Evolutionary conservation across 78 protist genomes (phyloP).

Genomic region (Diacronema lutheri): DNA sequence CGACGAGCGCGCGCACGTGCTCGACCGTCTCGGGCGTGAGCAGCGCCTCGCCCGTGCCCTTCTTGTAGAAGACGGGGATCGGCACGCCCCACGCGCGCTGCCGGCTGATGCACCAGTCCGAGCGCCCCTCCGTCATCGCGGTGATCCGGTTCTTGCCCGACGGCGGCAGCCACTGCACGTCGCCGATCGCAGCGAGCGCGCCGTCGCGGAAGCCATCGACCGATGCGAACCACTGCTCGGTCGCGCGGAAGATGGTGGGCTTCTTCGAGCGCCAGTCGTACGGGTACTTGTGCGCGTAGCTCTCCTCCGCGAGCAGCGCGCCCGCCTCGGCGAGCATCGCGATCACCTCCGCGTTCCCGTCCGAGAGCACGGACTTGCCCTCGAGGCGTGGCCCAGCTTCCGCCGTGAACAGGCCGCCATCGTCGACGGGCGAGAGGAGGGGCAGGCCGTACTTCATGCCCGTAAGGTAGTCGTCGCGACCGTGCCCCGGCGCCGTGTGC

Average conservation of each 20-base stretch:
- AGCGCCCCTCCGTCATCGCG: slow-evolving; percentile 62
- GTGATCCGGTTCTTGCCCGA: slow-evolving; percentile 31
- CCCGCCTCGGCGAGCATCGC: neutral
- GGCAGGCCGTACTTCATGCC: slow-evolving; percentile 36
- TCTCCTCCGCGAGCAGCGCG: slow-evolving; percentile 22
- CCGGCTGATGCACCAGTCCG: slow-evolving; percentile 90
- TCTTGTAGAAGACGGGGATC: slow-evolving; percentile 83
- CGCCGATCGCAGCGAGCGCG: slow-evolving; percentile 6
- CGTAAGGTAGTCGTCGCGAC: slow-evolving; percentile 66
- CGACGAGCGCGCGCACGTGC: slow-evolving; percentile 54
- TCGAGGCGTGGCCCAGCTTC: slow-evolving; percentile 39
- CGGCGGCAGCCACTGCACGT: slow-evolving; percentile 20
- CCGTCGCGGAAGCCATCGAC: slow-evolving; percentile 34
- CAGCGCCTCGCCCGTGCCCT: slow-evolving; percentile 5
- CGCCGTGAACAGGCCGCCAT: slow-evolving; percentile 20
- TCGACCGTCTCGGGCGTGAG: slow-evolving; percentile 40
- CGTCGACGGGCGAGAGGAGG: slow-evolving; percentile 41
- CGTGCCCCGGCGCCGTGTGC: slow-evolving; percentile 95
- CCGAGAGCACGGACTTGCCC: slow-evolving; percentile 63
- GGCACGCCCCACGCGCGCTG: slow-evolving; percentile 96
- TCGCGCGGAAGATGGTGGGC: slow-evolving; percentile 78
- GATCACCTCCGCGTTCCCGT: slow-evolving; percentile 62
- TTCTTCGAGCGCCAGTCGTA: slow-evolving; percentile 93
- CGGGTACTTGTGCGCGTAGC: slow-evolving; percentile 86
- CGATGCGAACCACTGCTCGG: slow-evolving; percentile 47